phyloP scores from a whole-genome alignment of 345 rosid genomes.

The Lumnitzera racemosa region DNA sequence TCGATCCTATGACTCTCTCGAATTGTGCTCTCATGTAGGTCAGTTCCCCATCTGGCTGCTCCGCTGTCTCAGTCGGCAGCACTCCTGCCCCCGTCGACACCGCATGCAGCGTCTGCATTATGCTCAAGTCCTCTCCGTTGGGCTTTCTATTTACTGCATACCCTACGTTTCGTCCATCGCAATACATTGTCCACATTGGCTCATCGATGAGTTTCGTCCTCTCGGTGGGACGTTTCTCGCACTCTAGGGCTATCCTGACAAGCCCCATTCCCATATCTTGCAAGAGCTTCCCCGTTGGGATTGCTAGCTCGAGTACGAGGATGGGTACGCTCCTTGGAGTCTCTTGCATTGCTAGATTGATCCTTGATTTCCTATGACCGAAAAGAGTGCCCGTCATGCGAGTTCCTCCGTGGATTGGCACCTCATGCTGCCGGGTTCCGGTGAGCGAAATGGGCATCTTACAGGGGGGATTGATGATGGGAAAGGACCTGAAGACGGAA shows the following conservation, averaged over 20 bases:
- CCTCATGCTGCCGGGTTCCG: constrained; percentile 36
- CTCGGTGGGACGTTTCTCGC: constrained; percentile 57
- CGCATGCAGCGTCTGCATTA: constrained; percentile 70
- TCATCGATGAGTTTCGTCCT: constrained; percentile 58
- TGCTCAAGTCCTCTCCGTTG: constrained; percentile 58
- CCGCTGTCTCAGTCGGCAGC: constrained; percentile 34
- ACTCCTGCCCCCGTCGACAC: constrained; percentile 84
- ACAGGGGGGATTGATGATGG: constrained; percentile 50
- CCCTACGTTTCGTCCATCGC: constrained; percentile 66
- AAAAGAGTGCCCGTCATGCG: constrained; percentile 72
- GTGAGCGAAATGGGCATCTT: constrained; percentile 42
- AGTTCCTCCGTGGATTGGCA: constrained; percentile 70
- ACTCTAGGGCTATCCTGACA: constrained; percentile 70
- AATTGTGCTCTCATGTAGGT: constrained; percentile 74
- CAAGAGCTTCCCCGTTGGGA: constrained; percentile 68
- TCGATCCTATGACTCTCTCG: constrained; percentile 70
- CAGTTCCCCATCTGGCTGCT: constrained; percentile 55
- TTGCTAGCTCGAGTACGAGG: constrained; percentile 53
- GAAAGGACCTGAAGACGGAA: constrained; percentile 64
- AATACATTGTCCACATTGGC: constrained; percentile 68
- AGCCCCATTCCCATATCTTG: constrained; percentile 71
- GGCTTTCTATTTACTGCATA: constrained; percentile 77
- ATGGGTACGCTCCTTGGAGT: constrained; percentile 54
- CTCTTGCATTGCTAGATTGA: constrained; percentile 72
- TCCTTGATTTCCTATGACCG: constrained; percentile 58